Base-by-base conservation (phyloP, 2,329 filamentous ascomycete species). In the Drechslerella dactyloides region DNA sequence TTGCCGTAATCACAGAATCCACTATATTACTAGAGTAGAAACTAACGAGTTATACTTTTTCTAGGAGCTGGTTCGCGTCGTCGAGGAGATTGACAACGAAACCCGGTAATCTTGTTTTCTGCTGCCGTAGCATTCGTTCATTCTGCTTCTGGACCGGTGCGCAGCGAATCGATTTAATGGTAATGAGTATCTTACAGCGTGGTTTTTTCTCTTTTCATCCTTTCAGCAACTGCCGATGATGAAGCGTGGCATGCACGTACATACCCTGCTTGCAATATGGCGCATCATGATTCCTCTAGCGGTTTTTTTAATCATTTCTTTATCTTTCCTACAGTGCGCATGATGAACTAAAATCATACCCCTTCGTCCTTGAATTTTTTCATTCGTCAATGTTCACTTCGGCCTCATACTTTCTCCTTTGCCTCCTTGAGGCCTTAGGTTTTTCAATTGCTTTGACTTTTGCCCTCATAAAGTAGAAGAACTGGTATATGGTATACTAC, bases 71-170 rank as follows among this genome's bases (percentile, higher is more conserved):
- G 74, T 77, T 10, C 73, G 74, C 27, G 74, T 75, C 30, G 74
- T 77, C 33, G 75, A 76, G 56, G 75, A 76, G 44, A 75, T 76
- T 55, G 74, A 76, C 56, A 74, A 74, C 58, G 74, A 76, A 58
- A 19, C 27, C 40, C 54, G 58, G 33, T 63, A 59, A 63, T 42
- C 2, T 62, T 27, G 15, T 37, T 23, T 53, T 53, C 27, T 58
- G 19, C 27, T 58, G 19, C 15, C 13, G 2, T 7, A n/a, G 11
- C 23, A 35, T 55, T 50, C 21, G 15, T 50, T 44, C 56, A 44
- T 30, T 13, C 21, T 53, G 27, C 27, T 37, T 30, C n/a, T 40
- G 33, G 21, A 54, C 6, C 44, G 35, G 55, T 59, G 55, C 24
- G 42, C 35, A 59, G 51, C 42, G 57, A 8, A 56, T 8, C 27